Base-by-base conservation (phyloP, 2,329 filamentous ascomycete genomes). In the Botrytis squamosa region DNA sequence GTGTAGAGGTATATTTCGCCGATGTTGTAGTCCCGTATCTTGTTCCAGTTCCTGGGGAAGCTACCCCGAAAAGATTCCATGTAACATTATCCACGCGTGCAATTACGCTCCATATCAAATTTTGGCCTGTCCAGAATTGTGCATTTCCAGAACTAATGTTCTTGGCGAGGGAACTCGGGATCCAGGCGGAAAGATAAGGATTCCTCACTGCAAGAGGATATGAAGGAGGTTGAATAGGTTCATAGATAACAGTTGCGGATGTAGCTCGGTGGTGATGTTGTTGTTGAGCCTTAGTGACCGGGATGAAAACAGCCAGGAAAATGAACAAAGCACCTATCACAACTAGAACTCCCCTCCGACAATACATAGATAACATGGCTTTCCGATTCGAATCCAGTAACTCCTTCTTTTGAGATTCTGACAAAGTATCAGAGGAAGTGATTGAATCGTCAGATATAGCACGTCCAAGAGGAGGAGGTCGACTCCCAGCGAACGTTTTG, bases 111-210 rank as follows among this genome's bases (percentile, higher is more conserved):
- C 81, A 83, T 36, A 78, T 81, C 38, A 83, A 72, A 8, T 75
- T 57, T 67, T 80, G 77, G n/a, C 81, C 81, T 3, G 77, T 73
- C 81, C 81, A 82, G 74, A 83, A 83, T 62, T 82, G 75, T 3
- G 81, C 76, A 59, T 78, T 75, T 2, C 77, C 78, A 2, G 75
- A 75, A 3, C 81, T 77, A 16, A 79, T 71, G 72, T 80, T 76
- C 4, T 73, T 65, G 0, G 80, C 74, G 52, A 77, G 70, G 33
- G 78, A 74, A n/a, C 80, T 78, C 12, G 80, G 80, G 1, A 83
- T 77, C 81, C 81, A 83, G 40, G 81, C 77, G 2, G 79, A 82
- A 52, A 71, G 60, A 57, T 74, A 71, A 6, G 72, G 67, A 71
- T 63, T 74, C 16, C 62, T 38, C 16, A 74, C 68, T 33, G 68